Conservation (phyloP, 2,329 filamentous ascomycete genomes). For the Zasmidium cellare region DNA sequence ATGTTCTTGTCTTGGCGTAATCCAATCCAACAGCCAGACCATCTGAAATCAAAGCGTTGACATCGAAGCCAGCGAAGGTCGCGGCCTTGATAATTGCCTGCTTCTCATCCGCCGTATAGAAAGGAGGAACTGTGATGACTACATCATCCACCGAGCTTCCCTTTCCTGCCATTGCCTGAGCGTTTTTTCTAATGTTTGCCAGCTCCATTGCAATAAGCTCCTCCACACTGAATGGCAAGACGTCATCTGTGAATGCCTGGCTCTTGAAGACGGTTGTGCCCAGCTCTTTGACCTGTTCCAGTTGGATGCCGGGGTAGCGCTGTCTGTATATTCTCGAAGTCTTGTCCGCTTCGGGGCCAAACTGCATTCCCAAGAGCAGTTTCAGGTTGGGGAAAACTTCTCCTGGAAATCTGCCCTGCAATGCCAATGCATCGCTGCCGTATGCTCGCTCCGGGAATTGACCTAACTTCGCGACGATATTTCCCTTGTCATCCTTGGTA, state of each 20-base stretch:
- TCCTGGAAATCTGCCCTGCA: constrained; percentile 82
- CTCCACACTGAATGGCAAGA: constrained; percentile 71
- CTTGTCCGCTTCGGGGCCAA: constrained; percentile 51
- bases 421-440: constrained; percentile 84
- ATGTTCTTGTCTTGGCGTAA: constrained; percentile 88
- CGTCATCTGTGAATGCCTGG: constrained; percentile 67
- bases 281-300: constrained; percentile 60
- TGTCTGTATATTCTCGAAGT: constrained; percentile 68
- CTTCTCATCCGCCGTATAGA: constrained; percentile 89
- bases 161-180: constrained; percentile 77
- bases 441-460: constrained; percentile 84
- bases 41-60: constrained; percentile 83
- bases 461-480: constrained; percentile 50
- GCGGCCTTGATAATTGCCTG: constrained; percentile 81
- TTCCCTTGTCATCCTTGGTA: constrained; percentile 57
- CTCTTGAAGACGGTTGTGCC: constrained; percentile 82
- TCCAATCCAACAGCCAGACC: constrained; percentile 90
- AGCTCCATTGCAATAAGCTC: constrained; percentile 96
- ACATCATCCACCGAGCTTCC: constrained; percentile 73
- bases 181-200: constrained; percentile 86
- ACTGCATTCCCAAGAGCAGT: constrained; percentile 73
- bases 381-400: constrained; percentile 97
- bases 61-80: constrained; percentile 81
- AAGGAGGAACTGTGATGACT: constrained; percentile 86
- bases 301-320: constrained; percentile 75